Conservation (phyloP, 192 early-diverging fungal species). For the Coemansia sp. region DNA sequence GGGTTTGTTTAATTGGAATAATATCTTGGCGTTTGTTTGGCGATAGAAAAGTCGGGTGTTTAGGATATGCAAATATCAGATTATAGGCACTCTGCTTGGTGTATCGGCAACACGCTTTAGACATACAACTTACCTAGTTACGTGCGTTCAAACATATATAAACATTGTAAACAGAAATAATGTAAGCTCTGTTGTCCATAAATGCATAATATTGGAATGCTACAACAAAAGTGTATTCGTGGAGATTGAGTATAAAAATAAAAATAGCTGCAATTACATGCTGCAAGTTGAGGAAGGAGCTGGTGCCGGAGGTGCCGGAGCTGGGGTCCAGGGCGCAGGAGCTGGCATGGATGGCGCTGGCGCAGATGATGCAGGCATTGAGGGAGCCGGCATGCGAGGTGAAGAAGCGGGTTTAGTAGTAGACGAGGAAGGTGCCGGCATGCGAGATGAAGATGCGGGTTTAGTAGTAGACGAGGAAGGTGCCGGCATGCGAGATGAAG, state of each 20-base stretch:
- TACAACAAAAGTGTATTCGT: background rate
- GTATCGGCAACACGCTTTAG: conserved; percentile 24
- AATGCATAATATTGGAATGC: background rate
- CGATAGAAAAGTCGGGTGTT: conserved; percentile 43
- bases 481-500: background rate
- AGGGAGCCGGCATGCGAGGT: background rate
- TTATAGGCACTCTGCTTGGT: conserved; percentile 26
- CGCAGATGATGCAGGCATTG: conserved; percentile 2
- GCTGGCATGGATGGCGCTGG: conserved; percentile 15
- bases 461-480: background rate
- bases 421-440: background rate
- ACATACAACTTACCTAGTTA: conserved; percentile 25
- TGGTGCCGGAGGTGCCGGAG: conserved; percentile 7
- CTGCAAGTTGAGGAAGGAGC: conserved; percentile 8
- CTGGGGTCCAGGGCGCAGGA: conserved; percentile 4
- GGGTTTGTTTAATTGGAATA: background rate
- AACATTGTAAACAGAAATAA: background rate
- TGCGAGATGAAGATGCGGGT: background rate
- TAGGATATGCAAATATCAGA: conserved; percentile 22
- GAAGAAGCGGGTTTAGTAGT: background rate
- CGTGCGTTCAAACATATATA: conserved; percentile 27
- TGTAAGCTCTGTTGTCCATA: background rate
- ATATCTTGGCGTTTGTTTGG: conserved; percentile 25
- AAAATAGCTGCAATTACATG: conserved; percentile 1
- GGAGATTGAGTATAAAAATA: background rate